These are phyloP conservation scores for Hura crepitans DNA, from an alignment of 441 rosid species.

Conservation along the genomic window DNA sequence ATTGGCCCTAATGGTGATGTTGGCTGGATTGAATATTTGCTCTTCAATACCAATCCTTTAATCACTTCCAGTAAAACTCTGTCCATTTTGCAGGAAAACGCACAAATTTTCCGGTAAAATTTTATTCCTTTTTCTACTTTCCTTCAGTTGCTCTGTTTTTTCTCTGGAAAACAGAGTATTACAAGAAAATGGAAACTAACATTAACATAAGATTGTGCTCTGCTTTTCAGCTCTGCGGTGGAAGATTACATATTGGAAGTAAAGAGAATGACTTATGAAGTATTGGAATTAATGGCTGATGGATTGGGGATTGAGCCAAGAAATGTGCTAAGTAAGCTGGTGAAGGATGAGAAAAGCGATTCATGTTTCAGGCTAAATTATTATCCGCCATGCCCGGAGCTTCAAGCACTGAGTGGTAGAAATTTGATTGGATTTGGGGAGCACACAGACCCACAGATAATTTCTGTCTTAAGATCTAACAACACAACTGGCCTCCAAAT, in stretches of 20 bases:
- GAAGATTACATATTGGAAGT: constrained; percentile 54
- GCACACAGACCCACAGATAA: constrained; percentile 96
- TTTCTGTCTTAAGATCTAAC: constrained; percentile 83
- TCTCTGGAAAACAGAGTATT: neutral
- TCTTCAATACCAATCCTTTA: constrained; percentile 44
- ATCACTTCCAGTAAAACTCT: constrained; percentile 31
- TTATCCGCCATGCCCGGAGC: constrained; percentile 36
- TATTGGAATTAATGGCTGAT: constrained; percentile 63
- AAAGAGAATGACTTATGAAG: constrained; percentile 50
- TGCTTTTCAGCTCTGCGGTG: constrained; percentile 44
- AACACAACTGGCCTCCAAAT: constrained; percentile 84
- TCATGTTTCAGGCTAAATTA: constrained; percentile 68
- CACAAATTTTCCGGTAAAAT: constrained; percentile 47
- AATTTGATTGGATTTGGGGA: constrained; percentile 83
- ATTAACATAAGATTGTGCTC: neutral
- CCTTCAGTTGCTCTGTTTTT: neutral
- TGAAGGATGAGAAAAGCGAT: constrained; percentile 65
- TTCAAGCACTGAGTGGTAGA: constrained; percentile 32
- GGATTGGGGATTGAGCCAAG: constrained; percentile 57
- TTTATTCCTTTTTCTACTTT: neutral
- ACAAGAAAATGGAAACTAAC: neutral
- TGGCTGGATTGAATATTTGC: constrained; percentile 82
- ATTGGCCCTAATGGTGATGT: constrained; percentile 73
- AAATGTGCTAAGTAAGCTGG: constrained; percentile 43
- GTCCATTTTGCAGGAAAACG: constrained; percentile 33